Evolutionary conservation across 1,284 basidiomycete genomes (phyloP).

Genomic region (Pisolithus thermaeus): DNA sequence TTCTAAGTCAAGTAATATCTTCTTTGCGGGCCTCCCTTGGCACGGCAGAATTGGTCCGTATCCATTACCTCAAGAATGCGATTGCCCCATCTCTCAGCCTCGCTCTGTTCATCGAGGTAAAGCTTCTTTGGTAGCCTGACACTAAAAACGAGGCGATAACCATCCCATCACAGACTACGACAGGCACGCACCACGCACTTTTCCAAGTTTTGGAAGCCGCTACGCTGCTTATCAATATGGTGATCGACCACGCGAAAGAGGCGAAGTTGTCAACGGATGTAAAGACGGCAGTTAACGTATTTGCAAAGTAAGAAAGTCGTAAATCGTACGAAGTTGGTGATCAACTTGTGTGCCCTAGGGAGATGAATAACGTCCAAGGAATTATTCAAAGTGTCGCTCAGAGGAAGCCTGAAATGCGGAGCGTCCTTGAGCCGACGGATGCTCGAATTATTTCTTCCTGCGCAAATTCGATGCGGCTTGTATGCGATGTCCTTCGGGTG

Average conservation of each 20-base stretch:
- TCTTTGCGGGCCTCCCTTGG: neutral
- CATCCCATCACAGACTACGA: neutral
- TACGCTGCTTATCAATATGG: neutral
- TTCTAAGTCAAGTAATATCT: neutral
- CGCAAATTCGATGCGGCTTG: too few relatives aligned
- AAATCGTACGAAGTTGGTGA: too few relatives aligned
- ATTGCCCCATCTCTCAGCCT: too few relatives aligned
- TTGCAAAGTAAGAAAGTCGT: neutral
- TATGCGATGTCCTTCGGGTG: too few relatives aligned
- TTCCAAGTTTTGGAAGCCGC: neutral
- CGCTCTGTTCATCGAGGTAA: neutral
- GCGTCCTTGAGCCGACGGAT: too few relatives aligned
- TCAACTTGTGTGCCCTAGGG: too few relatives aligned
- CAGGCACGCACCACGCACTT: neutral
- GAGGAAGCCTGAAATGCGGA: too few relatives aligned
- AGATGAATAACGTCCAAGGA: too few relatives aligned
- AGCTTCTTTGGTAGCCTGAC: neutral
- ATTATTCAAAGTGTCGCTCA: too few relatives aligned
- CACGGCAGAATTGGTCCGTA: neutral
- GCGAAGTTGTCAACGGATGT: neutral
- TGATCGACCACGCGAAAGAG: neutral
- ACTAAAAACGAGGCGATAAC: neutral
- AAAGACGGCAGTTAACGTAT: neutral
- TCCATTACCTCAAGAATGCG: neutral
- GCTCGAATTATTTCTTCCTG: too few relatives aligned